phyloP scores from a whole-genome alignment of 371 early-diverging fungal species.

The Funneliformis caledonium region DNA sequence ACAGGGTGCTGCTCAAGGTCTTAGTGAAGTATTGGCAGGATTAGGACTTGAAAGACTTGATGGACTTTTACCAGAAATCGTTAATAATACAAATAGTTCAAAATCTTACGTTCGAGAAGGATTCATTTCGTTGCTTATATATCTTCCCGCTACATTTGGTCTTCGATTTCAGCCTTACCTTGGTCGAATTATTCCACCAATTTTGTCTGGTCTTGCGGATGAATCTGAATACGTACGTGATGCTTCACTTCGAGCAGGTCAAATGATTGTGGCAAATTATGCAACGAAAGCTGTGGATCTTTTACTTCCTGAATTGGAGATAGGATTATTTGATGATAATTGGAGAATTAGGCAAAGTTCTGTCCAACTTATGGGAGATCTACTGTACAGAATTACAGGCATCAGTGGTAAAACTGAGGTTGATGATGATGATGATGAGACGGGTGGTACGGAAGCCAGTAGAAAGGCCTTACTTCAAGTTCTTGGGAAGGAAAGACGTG shows the following conservation, averaged over 20 bases:
- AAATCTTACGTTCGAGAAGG: constrained; percentile 92
- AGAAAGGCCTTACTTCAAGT: constrained; percentile 80
- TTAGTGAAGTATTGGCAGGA: constrained; percentile 92
- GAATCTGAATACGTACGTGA: constrained; percentile 95
- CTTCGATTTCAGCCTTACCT: constrained; percentile 89
- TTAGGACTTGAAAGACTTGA: constrained; percentile 89
- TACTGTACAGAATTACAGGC: constrained; percentile 91
- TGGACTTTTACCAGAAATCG: constrained; percentile 86
- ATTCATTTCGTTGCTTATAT: constrained; percentile 92
- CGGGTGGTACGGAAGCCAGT: constrained; percentile 65
- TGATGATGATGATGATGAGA: constrained; percentile 60
- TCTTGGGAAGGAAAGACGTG: constrained; percentile 87
- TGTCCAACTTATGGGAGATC: constrained; percentile 93
- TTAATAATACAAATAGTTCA: constrained; percentile 77
- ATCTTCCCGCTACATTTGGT: constrained; percentile 94
- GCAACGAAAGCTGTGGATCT: constrained; percentile 87
- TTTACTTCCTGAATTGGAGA: constrained; percentile 90
- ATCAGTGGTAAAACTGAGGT: constrained; percentile 66
- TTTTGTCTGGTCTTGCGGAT: constrained; percentile 93
- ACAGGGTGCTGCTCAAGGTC: constrained; percentile 96
- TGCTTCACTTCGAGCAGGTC: constrained; percentile 89
- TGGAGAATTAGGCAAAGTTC: constrained; percentile 97
- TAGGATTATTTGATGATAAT: constrained; percentile 86
- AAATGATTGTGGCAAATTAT: constrained; percentile 91
- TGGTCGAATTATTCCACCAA: constrained; percentile 82